Evolutionary conservation across 805 yeast genomes (phyloP).

Genomic region (Grigorovia jiainica): DNA sequence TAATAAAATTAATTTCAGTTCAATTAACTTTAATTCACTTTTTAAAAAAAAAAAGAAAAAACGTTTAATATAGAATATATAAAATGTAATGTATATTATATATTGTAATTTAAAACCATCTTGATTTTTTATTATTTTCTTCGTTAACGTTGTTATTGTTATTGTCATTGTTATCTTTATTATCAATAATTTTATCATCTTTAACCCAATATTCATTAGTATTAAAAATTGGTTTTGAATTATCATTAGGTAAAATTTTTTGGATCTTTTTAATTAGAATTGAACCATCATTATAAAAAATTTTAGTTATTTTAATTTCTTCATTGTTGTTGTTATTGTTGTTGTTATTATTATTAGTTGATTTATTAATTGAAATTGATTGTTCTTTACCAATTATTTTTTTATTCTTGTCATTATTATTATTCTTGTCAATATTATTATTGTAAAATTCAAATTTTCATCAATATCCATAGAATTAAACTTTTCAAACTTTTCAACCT

Average conservation of each 20-base stretch:
- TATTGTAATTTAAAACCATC: neutral
- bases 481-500: too few species aligned
- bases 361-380: constrained; percentile 23
- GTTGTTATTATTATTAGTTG: constrained; percentile 31
- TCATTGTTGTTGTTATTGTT: constrained; percentile 36
- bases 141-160: constrained; percentile 7
- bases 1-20: too few species aligned
- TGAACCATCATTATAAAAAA: constrained; percentile 36
- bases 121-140: neutral
- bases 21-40: too few species aligned
- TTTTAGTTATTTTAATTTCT: constrained; percentile 30
- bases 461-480: too few species aligned
- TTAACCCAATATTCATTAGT: constrained; percentile 13
- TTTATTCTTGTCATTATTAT: constrained; percentile 4
- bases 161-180: constrained; percentile 7
- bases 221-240: constrained; percentile 29
- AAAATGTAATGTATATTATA: too few species aligned
- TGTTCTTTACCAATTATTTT: constrained; percentile 32
- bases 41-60: too few species aligned
- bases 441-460: too few species aligned
- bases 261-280: constrained; percentile 31
- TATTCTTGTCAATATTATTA: constrained; percentile 4
- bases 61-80: too few species aligned
- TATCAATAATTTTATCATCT: too few species aligned
- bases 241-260: constrained; percentile 32